Conservation (phyloP, 1,284 basidiomycete species). For the Austropuccinia psidii region DNA sequence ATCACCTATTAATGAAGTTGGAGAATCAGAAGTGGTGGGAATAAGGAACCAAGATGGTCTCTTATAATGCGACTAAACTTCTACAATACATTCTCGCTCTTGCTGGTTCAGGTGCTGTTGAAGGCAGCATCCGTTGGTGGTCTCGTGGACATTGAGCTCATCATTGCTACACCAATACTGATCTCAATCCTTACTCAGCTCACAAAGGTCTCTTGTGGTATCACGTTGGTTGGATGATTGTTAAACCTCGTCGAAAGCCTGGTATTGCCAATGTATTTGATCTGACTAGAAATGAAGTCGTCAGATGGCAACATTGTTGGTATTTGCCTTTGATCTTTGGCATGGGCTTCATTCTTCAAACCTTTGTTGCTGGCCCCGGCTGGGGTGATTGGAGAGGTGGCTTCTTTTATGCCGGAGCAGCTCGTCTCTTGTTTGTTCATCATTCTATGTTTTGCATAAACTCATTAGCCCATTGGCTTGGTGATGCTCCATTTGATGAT, state of each 20-base stretch:
- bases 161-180: constrained; percentile 74
- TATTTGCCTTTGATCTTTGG: constrained; percentile 64
- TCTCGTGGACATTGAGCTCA: constrained; percentile 85
- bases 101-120: constrained; percentile 73
- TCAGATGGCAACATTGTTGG: constrained; percentile 78
- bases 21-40: too few relatives aligned
- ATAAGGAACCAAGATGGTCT: too few relatives aligned
- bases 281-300: constrained; percentile 64
- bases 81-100: constrained; percentile 70
- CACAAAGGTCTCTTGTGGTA: constrained; percentile 67
- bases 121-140: constrained; percentile 93
- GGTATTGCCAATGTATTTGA: constrained; percentile 83
- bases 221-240: constrained; percentile 85
- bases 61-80: constrained; percentile 75
- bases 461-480: constrained; percentile 88
- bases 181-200: constrained; percentile 87
- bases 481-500: constrained; percentile 84
- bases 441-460: constrained; percentile 95
- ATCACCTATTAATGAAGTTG: too few relatives aligned
- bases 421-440: constrained; percentile 76
- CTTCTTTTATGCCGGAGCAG: constrained; percentile 74
- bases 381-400: constrained; percentile 83
- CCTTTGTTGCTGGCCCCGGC: constrained; percentile 63
- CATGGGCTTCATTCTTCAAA: constrained; percentile 69
- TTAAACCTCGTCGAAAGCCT: constrained; percentile 78